phyloP scores from a whole-genome alignment of 768 basidiomycete species.

The Amanita thiersii region DNA sequence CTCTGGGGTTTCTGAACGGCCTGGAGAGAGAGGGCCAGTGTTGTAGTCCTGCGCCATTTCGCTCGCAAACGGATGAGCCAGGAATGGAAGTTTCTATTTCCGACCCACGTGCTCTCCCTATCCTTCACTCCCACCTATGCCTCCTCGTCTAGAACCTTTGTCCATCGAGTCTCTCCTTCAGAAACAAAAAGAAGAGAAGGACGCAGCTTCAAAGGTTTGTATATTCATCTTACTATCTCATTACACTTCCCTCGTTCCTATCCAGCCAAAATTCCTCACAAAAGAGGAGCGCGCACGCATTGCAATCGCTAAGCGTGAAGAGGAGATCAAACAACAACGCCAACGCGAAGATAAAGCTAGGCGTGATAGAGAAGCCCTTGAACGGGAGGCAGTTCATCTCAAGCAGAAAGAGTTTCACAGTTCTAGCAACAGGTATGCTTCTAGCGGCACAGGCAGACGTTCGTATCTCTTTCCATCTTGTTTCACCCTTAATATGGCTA shows the following conservation, averaged over 20 bases:
- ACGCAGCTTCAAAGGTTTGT: conserved; percentile 81
- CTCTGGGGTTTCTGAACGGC: conserved; percentile 50
- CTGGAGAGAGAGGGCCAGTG: conserved; percentile 34
- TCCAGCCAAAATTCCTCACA: conserved; percentile 87
- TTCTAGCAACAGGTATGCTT: conserved; percentile 28
- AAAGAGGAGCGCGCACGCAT: conserved; percentile 88
- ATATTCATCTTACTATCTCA: conserved; percentile 1
- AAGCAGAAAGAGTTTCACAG: conserved; percentile 42
- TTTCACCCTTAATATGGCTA: background rate
- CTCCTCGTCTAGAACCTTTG: conserved; percentile 56
- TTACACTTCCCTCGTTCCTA: too few relatives aligned
- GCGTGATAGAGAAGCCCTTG: conserved; percentile 62
- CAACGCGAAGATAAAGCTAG: conserved; percentile 54
- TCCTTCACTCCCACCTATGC: conserved; percentile 26
- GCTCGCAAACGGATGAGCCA: background rate
- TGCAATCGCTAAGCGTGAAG: conserved; percentile 79
- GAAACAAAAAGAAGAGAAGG: conserved; percentile 83
- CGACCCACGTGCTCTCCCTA: conserved; percentile 10
- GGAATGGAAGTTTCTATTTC: conserved; percentile 2
- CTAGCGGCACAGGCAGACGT: conserved; percentile 19
- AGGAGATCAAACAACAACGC: conserved; percentile 72
- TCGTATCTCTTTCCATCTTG: conserved; percentile 24
- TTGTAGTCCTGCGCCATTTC: conserved; percentile 15
- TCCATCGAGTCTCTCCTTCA: conserved; percentile 85
- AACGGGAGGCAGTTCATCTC: conserved; percentile 65